phyloP scores from a whole-genome alignment of 2,329 filamentous ascomycete genomes.

The Fusarium sp. region DNA sequence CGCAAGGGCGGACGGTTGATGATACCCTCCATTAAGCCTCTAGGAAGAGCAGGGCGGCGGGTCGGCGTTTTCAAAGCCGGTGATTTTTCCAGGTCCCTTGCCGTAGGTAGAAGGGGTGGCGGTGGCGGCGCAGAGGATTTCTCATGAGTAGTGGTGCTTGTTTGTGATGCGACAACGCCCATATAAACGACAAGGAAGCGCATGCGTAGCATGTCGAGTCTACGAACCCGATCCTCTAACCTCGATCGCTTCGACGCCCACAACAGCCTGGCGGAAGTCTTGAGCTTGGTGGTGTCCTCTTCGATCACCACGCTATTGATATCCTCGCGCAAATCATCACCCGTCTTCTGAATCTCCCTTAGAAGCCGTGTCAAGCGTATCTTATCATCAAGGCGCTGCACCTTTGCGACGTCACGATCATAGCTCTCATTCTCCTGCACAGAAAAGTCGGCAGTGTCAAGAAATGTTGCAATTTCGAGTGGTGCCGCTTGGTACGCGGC shows the following conservation, averaged over 20 bases:
- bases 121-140: constrained; percentile 45
- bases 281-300: constrained; percentile 54
- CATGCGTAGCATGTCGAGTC: constrained; percentile 70
- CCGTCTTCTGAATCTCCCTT: constrained; percentile 68
- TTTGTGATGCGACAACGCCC: constrained; percentile 60
- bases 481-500: constrained; percentile 67
- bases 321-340: constrained; percentile 70
- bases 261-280: constrained; percentile 60
- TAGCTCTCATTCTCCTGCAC: constrained; percentile 72
- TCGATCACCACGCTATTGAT: constrained; percentile 63
- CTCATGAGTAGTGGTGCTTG: constrained; percentile 41
- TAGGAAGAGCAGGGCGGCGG: constrained; percentile 50
- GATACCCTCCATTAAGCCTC: constrained; percentile 55
- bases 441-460: constrained; percentile 70
- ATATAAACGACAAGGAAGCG: constrained; percentile 72
- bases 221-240: constrained; percentile 66
- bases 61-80: constrained; percentile 43
- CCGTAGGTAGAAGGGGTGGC: constrained; percentile 40
- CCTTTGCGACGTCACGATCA: constrained; percentile 66
- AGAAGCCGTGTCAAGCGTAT: constrained; percentile 66
- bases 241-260: constrained; percentile 65
- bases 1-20: constrained; percentile 59
- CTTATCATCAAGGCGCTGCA: constrained; percentile 70
- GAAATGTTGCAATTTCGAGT: constrained; percentile 64
- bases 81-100: constrained; percentile 50